Evolutionary conservation across 1,284 basidiomycete species (phyloP).

Genomic region (Apiotrichum akiyoshidainum): DNA sequence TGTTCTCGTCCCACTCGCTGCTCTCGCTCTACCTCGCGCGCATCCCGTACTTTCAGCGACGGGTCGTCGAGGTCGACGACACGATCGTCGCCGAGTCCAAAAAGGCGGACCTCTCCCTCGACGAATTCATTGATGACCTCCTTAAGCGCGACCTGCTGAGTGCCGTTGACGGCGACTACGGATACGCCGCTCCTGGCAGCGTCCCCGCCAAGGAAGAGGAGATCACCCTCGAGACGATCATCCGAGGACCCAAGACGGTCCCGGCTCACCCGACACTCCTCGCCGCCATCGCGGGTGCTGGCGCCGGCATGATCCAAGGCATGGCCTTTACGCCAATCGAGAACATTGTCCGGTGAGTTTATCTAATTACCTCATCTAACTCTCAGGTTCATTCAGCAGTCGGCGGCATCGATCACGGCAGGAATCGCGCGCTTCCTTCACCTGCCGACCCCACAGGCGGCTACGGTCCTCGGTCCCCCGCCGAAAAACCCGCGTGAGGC

Average conservation of each 20-base stretch:
- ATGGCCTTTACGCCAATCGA: constrained; percentile 49
- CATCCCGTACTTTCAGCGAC: constrained; percentile 41
- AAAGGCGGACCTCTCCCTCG: background rate
- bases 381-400: constrained; percentile 32
- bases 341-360: constrained; percentile 44
- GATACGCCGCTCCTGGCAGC: constrained; percentile 3
- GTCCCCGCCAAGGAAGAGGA: constrained; percentile 29
- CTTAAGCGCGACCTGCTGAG: constrained; percentile 16
- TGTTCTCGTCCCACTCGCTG: constrained; percentile 49
- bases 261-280: constrained; percentile 47
- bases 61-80: constrained; percentile 5
- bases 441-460: constrained; percentile 22
- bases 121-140: constrained; percentile 13
- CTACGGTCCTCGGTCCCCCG: constrained; percentile 17
- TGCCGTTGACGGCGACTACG: constrained; percentile 21
- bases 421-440: constrained; percentile 23
- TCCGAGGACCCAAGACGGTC: constrained; percentile 40
- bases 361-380: background rate
- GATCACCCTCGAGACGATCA: constrained; percentile 41
- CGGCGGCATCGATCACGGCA: constrained; percentile 28
- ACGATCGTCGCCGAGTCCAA: background rate
- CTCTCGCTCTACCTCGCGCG: constrained; percentile 43
- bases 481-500: constrained; percentile 36
- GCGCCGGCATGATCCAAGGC: constrained; percentile 47
- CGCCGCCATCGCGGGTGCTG: constrained; percentile 44